These are phyloP conservation scores for Aspergillus phoenicis DNA, from an alignment of 2,329 filamentous ascomycete genomes.

Conservation along the genomic window DNA sequence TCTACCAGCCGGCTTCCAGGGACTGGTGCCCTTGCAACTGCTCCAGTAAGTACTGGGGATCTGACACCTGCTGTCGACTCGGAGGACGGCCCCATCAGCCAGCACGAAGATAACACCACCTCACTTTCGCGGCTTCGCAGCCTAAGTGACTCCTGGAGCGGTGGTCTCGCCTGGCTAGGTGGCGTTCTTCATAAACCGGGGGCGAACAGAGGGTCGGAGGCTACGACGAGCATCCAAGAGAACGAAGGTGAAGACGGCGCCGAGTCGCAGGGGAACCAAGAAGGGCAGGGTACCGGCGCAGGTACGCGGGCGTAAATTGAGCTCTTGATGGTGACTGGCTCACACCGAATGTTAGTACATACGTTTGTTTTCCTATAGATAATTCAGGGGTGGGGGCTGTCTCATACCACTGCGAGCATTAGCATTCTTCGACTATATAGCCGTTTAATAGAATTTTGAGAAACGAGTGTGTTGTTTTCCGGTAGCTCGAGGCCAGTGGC, in stretches of 20 bases:
- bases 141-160: constrained; percentile 42
- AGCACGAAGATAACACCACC: constrained; percentile 22
- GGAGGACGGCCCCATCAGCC: constrained; percentile 14
- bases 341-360: constrained; percentile 14
- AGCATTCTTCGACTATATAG: constrained; percentile 6
- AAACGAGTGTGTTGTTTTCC: neutral
- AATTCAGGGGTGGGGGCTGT: constrained; percentile 4
- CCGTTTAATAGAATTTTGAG: constrained; percentile 3
- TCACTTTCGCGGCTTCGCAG: constrained; percentile 35
- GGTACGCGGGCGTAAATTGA: constrained; percentile 12
- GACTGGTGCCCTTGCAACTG: constrained; percentile 24
- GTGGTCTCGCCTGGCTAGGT: constrained; percentile 40
- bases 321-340: constrained; percentile 10
- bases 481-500: neutral
- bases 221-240: neutral
- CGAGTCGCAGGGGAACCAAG: constrained; percentile 6
- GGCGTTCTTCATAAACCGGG: constrained; percentile 31
- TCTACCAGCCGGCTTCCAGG: constrained; percentile 33
- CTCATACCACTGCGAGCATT: constrained; percentile 1
- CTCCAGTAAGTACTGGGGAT: constrained; percentile 23
- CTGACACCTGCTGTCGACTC: constrained; percentile 28
- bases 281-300: constrained; percentile 1
- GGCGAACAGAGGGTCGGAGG: constrained; percentile 6
- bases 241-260: neutral
- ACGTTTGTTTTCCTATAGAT: constrained; percentile 7